Evolutionary conservation across 306 rosid genomes (phyloP), one percentile per base, ranked within the genome.

Genomic region (Cicer cuneatum): DNA sequence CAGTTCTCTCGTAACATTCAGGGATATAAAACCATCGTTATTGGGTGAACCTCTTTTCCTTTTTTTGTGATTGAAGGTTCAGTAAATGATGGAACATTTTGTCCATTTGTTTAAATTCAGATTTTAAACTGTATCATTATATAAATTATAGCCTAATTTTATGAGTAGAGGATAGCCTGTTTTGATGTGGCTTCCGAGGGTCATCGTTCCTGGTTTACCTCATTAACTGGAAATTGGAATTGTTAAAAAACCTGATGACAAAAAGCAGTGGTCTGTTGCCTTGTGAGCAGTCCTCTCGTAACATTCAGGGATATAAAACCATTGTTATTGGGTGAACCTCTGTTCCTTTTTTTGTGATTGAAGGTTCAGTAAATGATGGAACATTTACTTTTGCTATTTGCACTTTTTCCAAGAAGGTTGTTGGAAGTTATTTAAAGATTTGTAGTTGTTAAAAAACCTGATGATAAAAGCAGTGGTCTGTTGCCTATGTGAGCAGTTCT

Each of bases 21-120:
- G 90, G 89, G 69, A 87, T 51, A 90, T 78, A 29, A 59, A 4
- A 13, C 24, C 89, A 83, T 69, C 83, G 86, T 89, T 87, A 1
- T 89, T 89, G 93, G 96, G 90, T 90, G 96, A 90, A 87, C 88
- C 93, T 87, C 78, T 80, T 83, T 67, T 65, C 10, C 38, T 29
- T 24, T 24, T 24, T 58, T 24, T 48, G 70, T 90, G 85, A 47
- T 81, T 70, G 43, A 63, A 86, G 90, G 93, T 90, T 93, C 93
- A 86, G 93, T 91, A 75, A 93, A 93, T 62, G 85, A 78, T 78
- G 92, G 69, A 1, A 93, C 87, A 89, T 67, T 29, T 68, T 11
- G 1, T 5, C 0, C 16, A n/a, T 62, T 63, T 18, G 58, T 4
- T 19, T 19, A 1, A 21, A 21, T 2, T 21, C 24, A 21, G 2